Percentiles rank a stretch among this genome's conserved stretches.
Evolutionary conservation across 257 asterid species (phyloP).

Genomic region (Nicotiana attenuata): DNA sequence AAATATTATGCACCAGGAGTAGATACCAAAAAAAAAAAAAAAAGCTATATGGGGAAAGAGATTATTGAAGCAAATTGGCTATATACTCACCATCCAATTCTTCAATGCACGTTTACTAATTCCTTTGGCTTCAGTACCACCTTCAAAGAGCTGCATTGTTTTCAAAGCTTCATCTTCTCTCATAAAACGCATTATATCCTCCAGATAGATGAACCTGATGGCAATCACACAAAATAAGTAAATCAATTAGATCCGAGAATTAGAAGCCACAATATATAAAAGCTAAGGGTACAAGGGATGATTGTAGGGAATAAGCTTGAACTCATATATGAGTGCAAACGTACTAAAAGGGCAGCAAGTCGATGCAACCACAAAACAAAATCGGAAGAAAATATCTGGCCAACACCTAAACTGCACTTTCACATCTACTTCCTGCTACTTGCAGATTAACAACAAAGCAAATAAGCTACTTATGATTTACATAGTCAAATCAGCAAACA

Average conservation of each 20-base stretch:
- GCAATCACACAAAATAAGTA: conserved; percentile 1
- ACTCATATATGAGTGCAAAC: neutral
- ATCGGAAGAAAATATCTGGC: neutral
- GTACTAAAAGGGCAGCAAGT: neutral
- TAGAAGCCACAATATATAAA: neutral
- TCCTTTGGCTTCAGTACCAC: conserved; percentile 60
- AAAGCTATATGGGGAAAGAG: neutral
- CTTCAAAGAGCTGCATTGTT: conserved; percentile 64
- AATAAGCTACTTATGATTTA: neutral
- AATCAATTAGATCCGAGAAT: neutral
- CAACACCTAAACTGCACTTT: neutral
- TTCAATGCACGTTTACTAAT: conserved; percentile 75
- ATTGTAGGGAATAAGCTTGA: neutral
- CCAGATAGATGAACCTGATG: conserved; percentile 49
- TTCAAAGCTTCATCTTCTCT: conserved; percentile 75
- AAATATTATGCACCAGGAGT: neutral
- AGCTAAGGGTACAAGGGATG: neutral
- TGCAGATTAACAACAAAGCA: neutral
- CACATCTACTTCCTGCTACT: neutral
- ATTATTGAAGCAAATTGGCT: conserved; percentile 4
- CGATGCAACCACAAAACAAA: neutral
- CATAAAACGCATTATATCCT: conserved; percentile 81
- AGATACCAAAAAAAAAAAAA: neutral
- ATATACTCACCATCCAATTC: conserved; percentile 74
- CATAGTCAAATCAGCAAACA: neutral